These are phyloP conservation scores for Xylaria sp. DNA, from an alignment of 2,329 filamentous ascomycete genomes.

Conservation along the genomic window DNA sequence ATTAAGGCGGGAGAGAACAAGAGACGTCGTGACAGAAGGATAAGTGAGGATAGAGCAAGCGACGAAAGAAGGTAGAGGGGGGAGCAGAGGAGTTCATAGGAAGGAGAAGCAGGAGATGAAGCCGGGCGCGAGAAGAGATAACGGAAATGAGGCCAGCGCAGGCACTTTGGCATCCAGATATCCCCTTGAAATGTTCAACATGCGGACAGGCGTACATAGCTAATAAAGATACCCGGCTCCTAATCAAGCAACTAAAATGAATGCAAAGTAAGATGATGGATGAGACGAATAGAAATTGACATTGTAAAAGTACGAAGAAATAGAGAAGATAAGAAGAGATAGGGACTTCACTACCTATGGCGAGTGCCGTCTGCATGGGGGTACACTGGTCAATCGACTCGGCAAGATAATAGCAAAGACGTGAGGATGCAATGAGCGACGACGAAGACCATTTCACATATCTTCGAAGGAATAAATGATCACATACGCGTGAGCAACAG, in stretches of 20 bases:
- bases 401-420: too few relatives aligned
- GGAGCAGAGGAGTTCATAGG: not conserved
- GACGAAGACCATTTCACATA: too few relatives aligned
- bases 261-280: too few relatives aligned
- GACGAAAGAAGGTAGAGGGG: not conserved
- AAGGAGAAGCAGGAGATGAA: not conserved
- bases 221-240: slow-evolving; percentile 32
- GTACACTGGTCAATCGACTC: too few relatives aligned
- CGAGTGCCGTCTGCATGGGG: too few relatives aligned
- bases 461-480: too few relatives aligned
- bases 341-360: too few relatives aligned
- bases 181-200: not conserved
- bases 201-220: slow-evolving; percentile 4
- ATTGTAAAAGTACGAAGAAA: not conserved
- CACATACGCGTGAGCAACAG: not conserved
- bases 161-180: not conserved
- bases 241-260: not conserved
- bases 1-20: too few relatives aligned
- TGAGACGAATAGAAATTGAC: not conserved
- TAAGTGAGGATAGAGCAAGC: not conserved
- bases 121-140: not conserved
- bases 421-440: too few relatives aligned
- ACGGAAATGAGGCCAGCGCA: not conserved
- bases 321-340: too few relatives aligned
- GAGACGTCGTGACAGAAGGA: not conserved